phyloP scores from a whole-genome alignment of 106 monocot genomes.

The Acorus calamus region DNA sequence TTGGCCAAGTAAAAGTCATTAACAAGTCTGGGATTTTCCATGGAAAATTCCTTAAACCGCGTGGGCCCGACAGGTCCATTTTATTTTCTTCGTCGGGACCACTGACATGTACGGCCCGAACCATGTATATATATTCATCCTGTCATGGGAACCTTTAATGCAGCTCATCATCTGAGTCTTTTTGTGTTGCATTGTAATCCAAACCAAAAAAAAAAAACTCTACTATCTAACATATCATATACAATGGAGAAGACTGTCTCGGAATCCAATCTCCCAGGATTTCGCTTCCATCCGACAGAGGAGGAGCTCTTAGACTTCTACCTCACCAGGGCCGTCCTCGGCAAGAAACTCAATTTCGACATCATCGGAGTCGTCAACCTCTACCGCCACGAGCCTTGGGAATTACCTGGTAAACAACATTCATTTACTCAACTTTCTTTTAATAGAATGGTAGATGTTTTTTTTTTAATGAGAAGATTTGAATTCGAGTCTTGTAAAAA shows the following conservation, averaged over 20 bases:
- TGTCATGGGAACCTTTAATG: too few relatives aligned
- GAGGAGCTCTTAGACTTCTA: slow-evolving; percentile 84
- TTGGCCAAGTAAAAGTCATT: too few relatives aligned
- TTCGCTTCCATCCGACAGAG: slow-evolving; percentile 86
- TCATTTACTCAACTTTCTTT: not conserved
- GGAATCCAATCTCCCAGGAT: slow-evolving; percentile 56
- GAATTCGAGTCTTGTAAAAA: not conserved
- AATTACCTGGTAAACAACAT: slow-evolving; percentile 42
- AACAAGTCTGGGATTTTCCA: too few relatives aligned
- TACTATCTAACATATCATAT: too few relatives aligned
- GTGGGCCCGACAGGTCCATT: too few relatives aligned
- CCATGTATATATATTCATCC: too few relatives aligned
- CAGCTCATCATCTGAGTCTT: too few relatives aligned
- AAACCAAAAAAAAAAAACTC: too few relatives aligned
- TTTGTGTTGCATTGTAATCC: too few relatives aligned
- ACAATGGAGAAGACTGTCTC: slow-evolving; percentile 4
- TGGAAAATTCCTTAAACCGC: too few relatives aligned
- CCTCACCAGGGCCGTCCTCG: slow-evolving; percentile 27
- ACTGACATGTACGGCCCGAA: too few relatives aligned
- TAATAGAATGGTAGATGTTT: not conserved
- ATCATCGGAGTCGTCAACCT: slow-evolving; percentile 59
- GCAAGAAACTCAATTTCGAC: slow-evolving; percentile 39
- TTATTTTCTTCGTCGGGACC: too few relatives aligned
- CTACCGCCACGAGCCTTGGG: slow-evolving; percentile 69
- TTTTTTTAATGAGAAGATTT: not conserved